Conservation (phyloP, 495 filamentous ascomycete species). For the Xylaria bambusicola region DNA sequence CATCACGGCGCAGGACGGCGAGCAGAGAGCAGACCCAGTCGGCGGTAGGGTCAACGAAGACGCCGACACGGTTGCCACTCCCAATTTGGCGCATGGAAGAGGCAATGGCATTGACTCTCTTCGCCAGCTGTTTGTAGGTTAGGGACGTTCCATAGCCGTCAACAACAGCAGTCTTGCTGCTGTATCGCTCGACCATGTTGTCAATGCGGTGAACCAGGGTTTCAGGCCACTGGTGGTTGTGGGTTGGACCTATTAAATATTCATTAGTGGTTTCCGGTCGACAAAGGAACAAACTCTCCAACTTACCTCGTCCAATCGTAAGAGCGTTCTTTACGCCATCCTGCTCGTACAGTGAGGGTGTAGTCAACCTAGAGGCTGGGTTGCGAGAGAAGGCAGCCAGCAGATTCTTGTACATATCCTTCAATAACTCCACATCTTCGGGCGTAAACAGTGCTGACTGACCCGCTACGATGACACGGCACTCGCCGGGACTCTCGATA, state of each 20-base stretch:
- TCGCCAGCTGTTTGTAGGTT: not conserved
- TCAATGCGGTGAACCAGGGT: constrained; percentile 1
- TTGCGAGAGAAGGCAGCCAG: not conserved
- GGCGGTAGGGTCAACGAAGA: constrained; percentile 25
- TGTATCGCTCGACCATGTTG: not conserved
- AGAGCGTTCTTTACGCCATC: no score
- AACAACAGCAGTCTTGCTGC: not conserved
- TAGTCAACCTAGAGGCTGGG: not conserved
- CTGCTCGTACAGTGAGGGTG: no score
- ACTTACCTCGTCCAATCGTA: not conserved
- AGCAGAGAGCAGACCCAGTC: constrained; percentile 55
- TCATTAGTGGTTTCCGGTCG: not conserved
- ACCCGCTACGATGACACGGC: not conserved
- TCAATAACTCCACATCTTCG: constrained; percentile 1
- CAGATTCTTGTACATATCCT: not conserved
- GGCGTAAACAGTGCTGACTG: constrained; percentile 17
- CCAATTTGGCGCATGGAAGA: not conserved
- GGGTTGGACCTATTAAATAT: not conserved
- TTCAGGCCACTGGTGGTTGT: not conserved
- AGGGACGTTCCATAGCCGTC: not conserved
- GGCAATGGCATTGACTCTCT: not conserved
- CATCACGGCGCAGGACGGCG: constrained; percentile 51
- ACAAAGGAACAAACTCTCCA: not conserved
- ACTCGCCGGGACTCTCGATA: not conserved
- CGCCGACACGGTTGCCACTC: not conserved